A percentile compares a stretch with the other conserved stretches of the same genome.
These are phyloP conservation scores for Mucor irregularis DNA, from an alignment of 371 early-diverging fungal species.

Conservation along the genomic window DNA sequence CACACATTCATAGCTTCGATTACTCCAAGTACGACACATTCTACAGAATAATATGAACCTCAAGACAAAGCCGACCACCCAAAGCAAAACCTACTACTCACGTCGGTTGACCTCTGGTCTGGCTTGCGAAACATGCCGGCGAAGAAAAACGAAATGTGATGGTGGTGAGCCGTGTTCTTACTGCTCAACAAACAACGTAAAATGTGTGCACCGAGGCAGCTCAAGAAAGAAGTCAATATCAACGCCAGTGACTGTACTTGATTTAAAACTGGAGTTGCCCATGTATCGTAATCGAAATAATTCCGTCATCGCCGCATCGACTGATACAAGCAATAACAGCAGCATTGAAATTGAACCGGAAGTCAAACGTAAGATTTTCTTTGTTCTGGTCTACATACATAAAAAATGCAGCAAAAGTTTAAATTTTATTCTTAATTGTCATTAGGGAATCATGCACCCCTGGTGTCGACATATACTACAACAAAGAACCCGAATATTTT, in stretches of 20 bases:
- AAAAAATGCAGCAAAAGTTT: background rate
- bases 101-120: slow-evolving; percentile 46
- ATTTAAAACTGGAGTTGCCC: background rate
- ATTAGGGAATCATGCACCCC: background rate
- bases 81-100: too few relatives aligned
- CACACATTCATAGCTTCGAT: background rate
- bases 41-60: background rate
- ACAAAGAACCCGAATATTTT: too few relatives aligned
- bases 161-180: slow-evolving; percentile 45
- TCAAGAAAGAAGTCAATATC: slow-evolving; percentile 20
- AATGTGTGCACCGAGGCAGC: slow-evolving; percentile 35
- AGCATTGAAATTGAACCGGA: slow-evolving; percentile 6
- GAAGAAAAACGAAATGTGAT: slow-evolving; percentile 51
- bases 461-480: background rate
- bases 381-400: background rate
- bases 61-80: too few relatives aligned
- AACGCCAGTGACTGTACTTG: slow-evolving; percentile 1
- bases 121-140: slow-evolving; percentile 46
- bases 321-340: background rate
- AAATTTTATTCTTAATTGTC: background rate
- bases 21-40: background rate
- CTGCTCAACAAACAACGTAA: slow-evolving; percentile 37
- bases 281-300: background rate
- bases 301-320: too few relatives aligned
- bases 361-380: background rate